Evolutionary conservation across 1,284 basidiomycete species (phyloP), one percentile per base, ranked within the genome.

Genomic region (Leccinum cinnamomeum): DNA sequence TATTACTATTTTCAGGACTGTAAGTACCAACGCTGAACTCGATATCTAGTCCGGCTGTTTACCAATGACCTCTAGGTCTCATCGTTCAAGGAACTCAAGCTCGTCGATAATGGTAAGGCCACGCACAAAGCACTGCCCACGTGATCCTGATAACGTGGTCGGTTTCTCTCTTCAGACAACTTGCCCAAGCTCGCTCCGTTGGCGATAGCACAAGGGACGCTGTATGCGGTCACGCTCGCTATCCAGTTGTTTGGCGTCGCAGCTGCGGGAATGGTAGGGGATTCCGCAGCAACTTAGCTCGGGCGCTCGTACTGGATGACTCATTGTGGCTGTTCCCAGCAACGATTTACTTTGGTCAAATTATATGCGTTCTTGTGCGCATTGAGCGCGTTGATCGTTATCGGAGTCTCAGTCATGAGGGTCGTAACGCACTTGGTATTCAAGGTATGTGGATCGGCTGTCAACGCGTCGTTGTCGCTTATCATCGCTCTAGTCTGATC

Each of bases 391-490:
- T 68, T 88, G 39, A 68, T 88, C 0, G 79, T 88, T 25, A 68
- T 83, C 10, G 88, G 75, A 0, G 77, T 82, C 1, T 84, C 83
- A 10, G 7, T 54, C 28, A 54, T 54, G 53, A 54, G 53, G 16
- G 78, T 86, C 7, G 74, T 91, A 7, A 75, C 84, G 1, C 91
- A 93, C 70, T 92, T 91, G 73, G 76, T 79, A 2, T 80, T 83
- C 70, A 90, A 93, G 83, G 87, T 82, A 62, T n/a, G 65, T 65
- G 0, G 28, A 37, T 23, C 3, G 30, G 33, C 53, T 33, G n/a
- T 33, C n/a, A n/a, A 28, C 4, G 11, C 2, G 28, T 14, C 3
- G 1, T 33, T 3, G 46, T 57, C 55, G 37, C 59, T 72, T 18
- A 74, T 14, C n/a, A 3, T 72, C 68, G 39, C 67, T 41, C 76